Evolutionary conservation across 2,329 filamentous ascomycete genomes (phyloP), one percentile per base, ranked within the genome.

Genomic region (Trichophyton equinum): DNA sequence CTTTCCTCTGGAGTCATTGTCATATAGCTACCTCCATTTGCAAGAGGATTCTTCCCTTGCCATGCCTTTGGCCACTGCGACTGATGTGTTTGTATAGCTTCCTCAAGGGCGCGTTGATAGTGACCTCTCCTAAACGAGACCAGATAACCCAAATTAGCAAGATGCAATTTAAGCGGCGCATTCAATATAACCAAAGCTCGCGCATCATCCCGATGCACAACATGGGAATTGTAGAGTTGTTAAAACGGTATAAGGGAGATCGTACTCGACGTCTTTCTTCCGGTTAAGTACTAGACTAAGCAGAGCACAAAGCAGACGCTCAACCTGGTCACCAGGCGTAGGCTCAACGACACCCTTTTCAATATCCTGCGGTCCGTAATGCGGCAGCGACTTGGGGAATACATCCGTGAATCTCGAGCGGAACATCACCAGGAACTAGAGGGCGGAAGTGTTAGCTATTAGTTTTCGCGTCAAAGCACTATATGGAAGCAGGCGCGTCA

Each of bases 181-280:
- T 47, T 47, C 49, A 53, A 13, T 30, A 53, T 53, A 53, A 27
- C 22, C 7, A 51, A 27, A 22, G 4, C 42, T 46, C 42, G 42
- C 42, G 42, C 42, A 46, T 46, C 42, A n/a, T 4, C 2, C 44
- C 3, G 2, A 18, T 11, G 44, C 7, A n/a, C n/a, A 3, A 18
- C 7, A 8, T 20, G 42, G 20, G 9, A 6, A 22, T 47, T 6
- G 18, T 47, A 2, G n/a, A 11, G 22, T 20, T 11, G 20, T 11
- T 13, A 47, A 38, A 27, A 61, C 68, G 71, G 71, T 65, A 4
- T 44, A 44, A 44, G 64, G 42, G 44, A 20, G 64, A 66, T 78
- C 90, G 75, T 83, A 97, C 94, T 99, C 96, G 72, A 97, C 89
- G 76, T 96, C 91, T 73, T 99, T 96, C 80, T 99, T 97, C 74